These are phyloP conservation scores for Leccinum solheimii DNA, from an alignment of 1,284 basidiomycete species.

Conservation along the genomic window DNA sequence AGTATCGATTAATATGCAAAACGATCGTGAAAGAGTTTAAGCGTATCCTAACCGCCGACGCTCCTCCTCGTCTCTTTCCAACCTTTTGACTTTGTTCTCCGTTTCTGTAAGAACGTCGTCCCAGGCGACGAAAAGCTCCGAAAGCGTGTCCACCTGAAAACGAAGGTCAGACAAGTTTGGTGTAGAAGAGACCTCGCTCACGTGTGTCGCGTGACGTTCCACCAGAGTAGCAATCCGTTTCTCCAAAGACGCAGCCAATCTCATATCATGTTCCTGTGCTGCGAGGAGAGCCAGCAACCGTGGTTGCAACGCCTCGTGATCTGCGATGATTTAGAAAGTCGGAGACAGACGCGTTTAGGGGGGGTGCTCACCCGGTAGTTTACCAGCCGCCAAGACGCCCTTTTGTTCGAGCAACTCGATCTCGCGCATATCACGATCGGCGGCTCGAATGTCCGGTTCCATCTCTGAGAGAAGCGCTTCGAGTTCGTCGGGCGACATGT, in stretches of 20 bases:
- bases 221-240: slow-evolving; percentile 61
- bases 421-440: slow-evolving; percentile 76
- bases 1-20: slow-evolving; percentile 19
- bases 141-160: slow-evolving; percentile 69
- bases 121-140: slow-evolving; percentile 80
- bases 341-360: not conserved
- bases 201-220: slow-evolving; percentile 67
- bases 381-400: slow-evolving; percentile 69
- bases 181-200: slow-evolving; percentile 36
- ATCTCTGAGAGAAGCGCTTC: slow-evolving; percentile 72
- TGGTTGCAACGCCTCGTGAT: slow-evolving; percentile 62
- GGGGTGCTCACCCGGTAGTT: slow-evolving; percentile 51
- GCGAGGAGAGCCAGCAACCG: slow-evolving; percentile 58
- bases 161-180: not conserved
- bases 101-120: slow-evolving; percentile 67
- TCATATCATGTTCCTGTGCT: slow-evolving; percentile 58
- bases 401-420: slow-evolving; percentile 67
- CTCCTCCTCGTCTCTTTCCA: slow-evolving; percentile 62
- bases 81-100: slow-evolving; percentile 53
- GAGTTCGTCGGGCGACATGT: slow-evolving; percentile 64
- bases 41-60: slow-evolving; percentile 54
- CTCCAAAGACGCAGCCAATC: slow-evolving; percentile 53
- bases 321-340: slow-evolving; percentile 33
- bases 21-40: slow-evolving; percentile 21
- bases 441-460: slow-evolving; percentile 76